phyloP scores from a whole-genome alignment of 2,329 filamentous ascomycete genomes.

The Tolypocladium pustulatum region DNA sequence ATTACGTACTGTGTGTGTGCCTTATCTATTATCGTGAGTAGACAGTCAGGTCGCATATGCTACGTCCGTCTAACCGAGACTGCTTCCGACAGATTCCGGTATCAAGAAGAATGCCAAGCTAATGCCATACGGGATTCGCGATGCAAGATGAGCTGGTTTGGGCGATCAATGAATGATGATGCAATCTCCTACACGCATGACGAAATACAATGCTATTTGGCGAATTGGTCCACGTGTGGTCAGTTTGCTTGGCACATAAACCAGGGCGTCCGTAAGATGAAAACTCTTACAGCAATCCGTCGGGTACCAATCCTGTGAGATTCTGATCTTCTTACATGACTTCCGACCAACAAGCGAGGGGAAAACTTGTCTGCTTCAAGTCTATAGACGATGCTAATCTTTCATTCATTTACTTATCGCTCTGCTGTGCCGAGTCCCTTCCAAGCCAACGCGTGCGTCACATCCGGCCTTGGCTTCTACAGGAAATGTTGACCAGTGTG shows the following conservation, averaged over 20 bases:
- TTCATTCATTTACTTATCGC: too few relatives aligned
- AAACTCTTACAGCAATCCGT: too few relatives aligned
- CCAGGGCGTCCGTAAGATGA: not conserved
- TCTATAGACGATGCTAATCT: too few relatives aligned
- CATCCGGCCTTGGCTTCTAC: too few relatives aligned
- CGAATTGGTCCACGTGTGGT: not conserved
- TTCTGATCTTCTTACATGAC: too few relatives aligned
- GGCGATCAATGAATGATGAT: not conserved
- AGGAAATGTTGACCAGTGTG: not conserved
- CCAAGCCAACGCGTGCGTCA: too few relatives aligned
- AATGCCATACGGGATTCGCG: not conserved
- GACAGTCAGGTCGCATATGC: not conserved
- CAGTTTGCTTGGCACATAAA: not conserved
- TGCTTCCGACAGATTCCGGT: not conserved
- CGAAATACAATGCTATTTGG: too few relatives aligned
- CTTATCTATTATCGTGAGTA: not conserved
- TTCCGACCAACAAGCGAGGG: too few relatives aligned
- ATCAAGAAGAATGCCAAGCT: not conserved
- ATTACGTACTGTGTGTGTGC: too few relatives aligned
- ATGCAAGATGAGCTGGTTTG: not conserved
- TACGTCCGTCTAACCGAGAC: not conserved
- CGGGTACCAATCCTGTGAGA: too few relatives aligned
- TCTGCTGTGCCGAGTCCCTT: too few relatives aligned
- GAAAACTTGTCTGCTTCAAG: too few relatives aligned
- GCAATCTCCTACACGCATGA: not conserved